Conservation (phyloP, 2,329 filamentous ascomycete species). For the Aspergillus jensenii region DNA sequence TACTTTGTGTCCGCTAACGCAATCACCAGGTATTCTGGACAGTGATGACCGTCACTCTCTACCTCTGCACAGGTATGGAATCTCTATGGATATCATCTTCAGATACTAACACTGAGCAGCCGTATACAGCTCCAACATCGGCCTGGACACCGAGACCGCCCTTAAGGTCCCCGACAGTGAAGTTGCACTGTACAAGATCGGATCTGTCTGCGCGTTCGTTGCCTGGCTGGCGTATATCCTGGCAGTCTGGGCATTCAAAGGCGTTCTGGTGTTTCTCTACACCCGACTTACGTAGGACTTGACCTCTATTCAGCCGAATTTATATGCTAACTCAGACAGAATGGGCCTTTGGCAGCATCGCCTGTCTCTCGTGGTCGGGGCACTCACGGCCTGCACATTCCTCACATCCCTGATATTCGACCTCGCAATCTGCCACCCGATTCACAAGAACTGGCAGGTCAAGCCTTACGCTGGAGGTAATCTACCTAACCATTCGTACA, state of each 20-base stretch:
- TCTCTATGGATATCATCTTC: neutral
- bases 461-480: conserved; percentile 20
- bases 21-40: conserved; percentile 17
- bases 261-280: conserved; percentile 19
- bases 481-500: neutral
- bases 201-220: conserved; percentile 17
- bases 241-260: conserved; percentile 20
- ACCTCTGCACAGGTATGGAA: conserved; percentile 15
- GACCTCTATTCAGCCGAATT: neutral
- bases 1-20: too few relatives aligned
- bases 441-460: conserved; percentile 18
- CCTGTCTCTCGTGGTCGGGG: conserved; percentile 6
- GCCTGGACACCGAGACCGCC: conserved; percentile 11
- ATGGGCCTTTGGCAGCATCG: conserved; percentile 20
- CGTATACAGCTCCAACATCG: conserved; percentile 16
- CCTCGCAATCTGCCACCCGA: conserved; percentile 14
- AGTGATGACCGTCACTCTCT: conserved; percentile 15
- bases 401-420: conserved; percentile 15
- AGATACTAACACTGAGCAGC: neutral
- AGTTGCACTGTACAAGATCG: neutral
- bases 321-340: conserved; percentile 1
- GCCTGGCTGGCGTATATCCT: conserved; percentile 21
- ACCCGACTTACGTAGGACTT: conserved; percentile 17
- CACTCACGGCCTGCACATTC: conserved; percentile 10
- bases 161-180: conserved; percentile 13